phyloP scores from a whole-genome alignment of 345 rosid species.

The Gynandropsis gynandra region DNA sequence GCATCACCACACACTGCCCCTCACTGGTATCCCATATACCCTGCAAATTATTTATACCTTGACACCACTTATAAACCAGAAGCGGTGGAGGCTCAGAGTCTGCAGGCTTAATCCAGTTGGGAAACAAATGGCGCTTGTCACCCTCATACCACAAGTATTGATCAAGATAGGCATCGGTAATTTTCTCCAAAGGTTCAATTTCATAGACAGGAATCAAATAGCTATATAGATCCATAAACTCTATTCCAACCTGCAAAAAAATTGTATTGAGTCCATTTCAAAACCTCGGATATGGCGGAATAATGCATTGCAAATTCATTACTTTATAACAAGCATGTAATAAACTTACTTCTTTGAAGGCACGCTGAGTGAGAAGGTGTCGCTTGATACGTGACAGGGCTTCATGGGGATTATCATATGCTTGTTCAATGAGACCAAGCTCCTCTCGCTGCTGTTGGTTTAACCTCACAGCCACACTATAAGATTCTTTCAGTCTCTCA shows the following conservation, averaged over 20 bases:
- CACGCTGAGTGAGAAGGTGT: conserved; percentile 97
- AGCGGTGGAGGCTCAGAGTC: conserved; percentile 99
- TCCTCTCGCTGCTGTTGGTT: conserved; percentile 98
- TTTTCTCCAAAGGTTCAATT: conserved; percentile 95
- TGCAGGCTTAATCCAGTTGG: conserved; percentile 99
- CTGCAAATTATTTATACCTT: conserved; percentile 96
- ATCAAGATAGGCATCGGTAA: conserved; percentile 98
- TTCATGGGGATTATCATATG: conserved; percentile 99
- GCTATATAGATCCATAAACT: conserved; percentile 98
- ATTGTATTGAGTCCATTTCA: conserved; percentile 1
- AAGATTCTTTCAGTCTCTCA: conserved; percentile 96
- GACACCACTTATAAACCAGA: conserved; percentile 99
- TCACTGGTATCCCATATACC: conserved; percentile 98
- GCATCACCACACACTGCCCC: conserved; percentile 99
- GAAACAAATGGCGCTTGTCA: conserved; percentile 97
- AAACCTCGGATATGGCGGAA: not conserved
- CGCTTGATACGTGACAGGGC: conserved; percentile 97
- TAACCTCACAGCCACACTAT: conserved; percentile 98
- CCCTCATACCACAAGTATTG: conserved; percentile 99
- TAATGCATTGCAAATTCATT: conserved; percentile 3
- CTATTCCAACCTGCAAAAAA: conserved; percentile 84
- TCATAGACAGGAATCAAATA: conserved; percentile 98
- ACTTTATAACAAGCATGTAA: conserved; percentile 4
- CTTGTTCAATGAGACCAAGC: conserved; percentile 98
- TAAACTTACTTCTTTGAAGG: conserved; percentile 79